Evolutionary conservation across 2,329 filamentous ascomycete species (phyloP).

Genomic region (Pseudogymnoascus sp.): DNA sequence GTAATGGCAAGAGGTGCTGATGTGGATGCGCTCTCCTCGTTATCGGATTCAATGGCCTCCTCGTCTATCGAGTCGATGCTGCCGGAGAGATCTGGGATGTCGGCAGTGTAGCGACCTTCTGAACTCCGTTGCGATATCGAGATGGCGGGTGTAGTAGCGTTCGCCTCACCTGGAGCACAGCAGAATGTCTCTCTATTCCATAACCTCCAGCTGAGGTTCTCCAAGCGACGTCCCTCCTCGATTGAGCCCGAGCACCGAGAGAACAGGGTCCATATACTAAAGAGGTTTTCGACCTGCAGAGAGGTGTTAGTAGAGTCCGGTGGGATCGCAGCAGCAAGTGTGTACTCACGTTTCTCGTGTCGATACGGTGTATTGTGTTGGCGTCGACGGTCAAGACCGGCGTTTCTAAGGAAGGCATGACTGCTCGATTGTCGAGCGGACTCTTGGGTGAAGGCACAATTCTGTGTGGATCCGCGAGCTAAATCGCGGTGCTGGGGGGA

Average conservation of each 20-base stretch:
- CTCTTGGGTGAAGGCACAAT: background rate
- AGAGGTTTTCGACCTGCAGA: constrained; percentile 64
- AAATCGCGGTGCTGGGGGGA: background rate
- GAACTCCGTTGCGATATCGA: constrained; percentile 27
- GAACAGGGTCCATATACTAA: constrained; percentile 97
- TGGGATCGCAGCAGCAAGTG: background rate
- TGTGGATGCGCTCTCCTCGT: constrained; percentile 35
- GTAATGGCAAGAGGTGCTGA: constrained; percentile 50
- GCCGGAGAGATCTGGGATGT: constrained; percentile 66
- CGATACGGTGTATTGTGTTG: constrained; percentile 87
- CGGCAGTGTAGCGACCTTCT: constrained; percentile 39
- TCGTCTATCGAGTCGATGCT: constrained; percentile 68
- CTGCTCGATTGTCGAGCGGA: constrained; percentile 23
- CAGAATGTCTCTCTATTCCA: constrained; percentile 94
- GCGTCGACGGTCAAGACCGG: constrained; percentile 89
- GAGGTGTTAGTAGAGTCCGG: background rate
- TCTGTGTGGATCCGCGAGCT: background rate
- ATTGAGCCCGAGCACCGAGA: constrained; percentile 90
- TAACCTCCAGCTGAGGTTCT: constrained; percentile 92
- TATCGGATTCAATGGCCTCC: constrained; percentile 51
- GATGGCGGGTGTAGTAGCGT: constrained; percentile 36
- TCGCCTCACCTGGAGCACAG: constrained; percentile 57
- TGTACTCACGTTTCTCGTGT: constrained; percentile 64
- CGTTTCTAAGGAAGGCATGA: constrained; percentile 79
- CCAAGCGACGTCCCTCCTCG: constrained; percentile 83